phyloP scores from a whole-genome alignment of 2,329 filamentous ascomycete genomes.

The Nannizziopsis barbatae region DNA sequence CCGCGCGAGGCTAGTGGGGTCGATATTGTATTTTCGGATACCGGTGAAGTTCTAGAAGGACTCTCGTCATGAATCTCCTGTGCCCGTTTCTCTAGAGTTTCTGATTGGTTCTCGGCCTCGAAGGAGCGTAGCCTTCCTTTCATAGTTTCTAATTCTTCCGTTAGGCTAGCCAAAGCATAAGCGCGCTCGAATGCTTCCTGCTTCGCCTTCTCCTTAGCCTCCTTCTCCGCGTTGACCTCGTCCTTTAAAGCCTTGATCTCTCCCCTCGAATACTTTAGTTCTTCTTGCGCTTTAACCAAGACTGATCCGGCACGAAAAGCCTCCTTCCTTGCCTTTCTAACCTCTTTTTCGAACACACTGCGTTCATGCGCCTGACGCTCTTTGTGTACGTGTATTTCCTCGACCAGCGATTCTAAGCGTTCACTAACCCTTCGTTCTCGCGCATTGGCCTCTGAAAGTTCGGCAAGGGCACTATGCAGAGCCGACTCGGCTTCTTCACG shows the following conservation, averaged over 20 bases:
- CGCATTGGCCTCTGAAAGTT: slow-evolving; percentile 34
- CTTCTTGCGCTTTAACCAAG: slow-evolving; percentile 45
- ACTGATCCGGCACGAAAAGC: slow-evolving; percentile 46
- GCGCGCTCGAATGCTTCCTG: slow-evolving; percentile 40
- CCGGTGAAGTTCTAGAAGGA: slow-evolving; percentile 18
- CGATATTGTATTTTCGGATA: slow-evolving; percentile 23
- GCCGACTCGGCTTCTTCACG: slow-evolving; percentile 38
- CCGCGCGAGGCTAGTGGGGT: slow-evolving; percentile 26
- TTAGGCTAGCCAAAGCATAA: slow-evolving; percentile 36
- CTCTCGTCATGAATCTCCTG: slow-evolving; percentile 19
- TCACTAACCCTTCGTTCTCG: slow-evolving; percentile 37
- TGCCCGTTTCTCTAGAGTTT: slow-evolving; percentile 25
- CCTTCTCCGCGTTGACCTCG: slow-evolving; percentile 42
- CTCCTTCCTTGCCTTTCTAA: slow-evolving; percentile 45
- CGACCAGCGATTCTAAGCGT: slow-evolving; percentile 37
- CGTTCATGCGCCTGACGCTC: slow-evolving; percentile 40
- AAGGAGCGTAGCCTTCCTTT: slow-evolving; percentile 33
- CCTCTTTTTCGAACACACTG: slow-evolving; percentile 46
- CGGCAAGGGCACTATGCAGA: slow-evolving; percentile 24
- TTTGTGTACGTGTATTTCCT: slow-evolving; percentile 43
- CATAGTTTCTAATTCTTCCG: slow-evolving; percentile 35
- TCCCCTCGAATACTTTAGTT: slow-evolving; percentile 32
- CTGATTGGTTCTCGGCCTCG: slow-evolving; percentile 30
- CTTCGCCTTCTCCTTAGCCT: slow-evolving; percentile 35
- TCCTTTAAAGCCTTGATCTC: slow-evolving; percentile 43